Evolutionary conservation across 148 eudicot species (phyloP), one percentile per base, ranked within the genome.

Genomic region (Rhododendron molle): DNA sequence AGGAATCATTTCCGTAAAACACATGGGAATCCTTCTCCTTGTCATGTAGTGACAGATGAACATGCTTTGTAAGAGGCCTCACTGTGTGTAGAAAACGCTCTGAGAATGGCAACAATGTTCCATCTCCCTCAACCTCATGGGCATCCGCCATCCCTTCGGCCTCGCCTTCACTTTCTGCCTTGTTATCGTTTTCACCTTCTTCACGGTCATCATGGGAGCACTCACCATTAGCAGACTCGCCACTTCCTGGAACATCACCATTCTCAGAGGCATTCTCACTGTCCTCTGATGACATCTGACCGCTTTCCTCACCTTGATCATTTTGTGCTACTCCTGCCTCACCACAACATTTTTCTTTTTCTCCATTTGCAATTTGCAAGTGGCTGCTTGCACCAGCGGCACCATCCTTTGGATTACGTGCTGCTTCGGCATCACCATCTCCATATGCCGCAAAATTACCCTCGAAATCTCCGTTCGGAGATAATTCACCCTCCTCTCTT

Each of bases 401-500:
- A 82, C 83, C 83, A 49, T 84, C 91, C 87, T 87, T 86, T 30
- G 78, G 83, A 83, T 89, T 92, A 83, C 76, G 87, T 21, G 83
- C 87, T 85, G 72, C 87, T 82, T 89, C 89, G 12, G 82, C 54
- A 72, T 76, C 88, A 49, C 89, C 78, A 86, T 91, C 88, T 85
- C 90, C 90, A 90, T 84, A 88, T 36, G 85, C 90, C 28, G 92
- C 91, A 89, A 89, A 91, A 52, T 91, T 90, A 89, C 90, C 93
- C 47, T 91, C 94, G 80, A 90, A 92, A 85, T 93, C 94, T 85
- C 91, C 88, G 82, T 87, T 93, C 56, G 98, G 95, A 80, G 97
- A 93, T 86, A 95, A 87, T 89, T 95, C 98, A 32, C 96, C 98
- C 86, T 96, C 99, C 89, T 95, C 98, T 89, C 94, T 90, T 88